These are phyloP conservation scores for Eragrostis curvula DNA, from an alignment of 176 grass and related monocot genomes.

Conservation along the genomic window DNA sequence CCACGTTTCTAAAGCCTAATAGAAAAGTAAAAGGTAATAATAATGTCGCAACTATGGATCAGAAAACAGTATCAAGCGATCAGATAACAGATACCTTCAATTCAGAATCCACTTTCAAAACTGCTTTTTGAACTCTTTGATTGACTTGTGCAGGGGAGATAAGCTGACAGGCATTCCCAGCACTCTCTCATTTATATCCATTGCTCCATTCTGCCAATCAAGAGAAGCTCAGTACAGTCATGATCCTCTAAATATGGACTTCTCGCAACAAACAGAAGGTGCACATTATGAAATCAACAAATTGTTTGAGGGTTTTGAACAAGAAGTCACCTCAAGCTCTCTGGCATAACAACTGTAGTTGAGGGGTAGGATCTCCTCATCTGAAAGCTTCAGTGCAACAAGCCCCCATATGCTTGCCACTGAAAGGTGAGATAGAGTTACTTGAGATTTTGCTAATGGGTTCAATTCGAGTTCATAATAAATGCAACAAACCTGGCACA, in stretches of 20 bases:
- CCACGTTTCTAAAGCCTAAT: slow-evolving; percentile 62
- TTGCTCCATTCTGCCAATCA: slow-evolving; percentile 49
- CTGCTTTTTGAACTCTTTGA: slow-evolving; percentile 67
- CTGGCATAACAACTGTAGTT: slow-evolving; percentile 69
- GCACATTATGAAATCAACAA: background rate
- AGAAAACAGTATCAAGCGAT: background rate
- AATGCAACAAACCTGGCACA: too few species aligned
- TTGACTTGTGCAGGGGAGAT: slow-evolving; percentile 76
- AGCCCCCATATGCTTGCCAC: slow-evolving; percentile 90
- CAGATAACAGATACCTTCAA: slow-evolving; percentile 60
- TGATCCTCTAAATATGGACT: slow-evolving; percentile 24
- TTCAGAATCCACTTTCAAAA: slow-evolving; percentile 65
- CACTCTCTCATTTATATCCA: slow-evolving; percentile 42
- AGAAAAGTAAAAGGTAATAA: background rate
- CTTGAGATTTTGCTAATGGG: background rate
- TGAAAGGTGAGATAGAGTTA: slow-evolving; percentile 33
- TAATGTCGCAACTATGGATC: background rate
- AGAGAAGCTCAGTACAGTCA: slow-evolving; percentile 24
- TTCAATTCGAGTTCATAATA: too few species aligned
- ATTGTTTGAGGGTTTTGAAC: background rate
- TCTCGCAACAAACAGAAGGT: slow-evolving; percentile 9
- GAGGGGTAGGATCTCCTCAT: slow-evolving; percentile 91
- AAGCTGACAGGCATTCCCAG: slow-evolving; percentile 60
- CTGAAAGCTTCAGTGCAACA: slow-evolving; percentile 76
- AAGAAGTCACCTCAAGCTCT: slow-evolving; percentile 74